These are phyloP conservation scores for Starmerella apicola DNA, from an alignment of 805 yeast species.

Conservation along the genomic window DNA sequence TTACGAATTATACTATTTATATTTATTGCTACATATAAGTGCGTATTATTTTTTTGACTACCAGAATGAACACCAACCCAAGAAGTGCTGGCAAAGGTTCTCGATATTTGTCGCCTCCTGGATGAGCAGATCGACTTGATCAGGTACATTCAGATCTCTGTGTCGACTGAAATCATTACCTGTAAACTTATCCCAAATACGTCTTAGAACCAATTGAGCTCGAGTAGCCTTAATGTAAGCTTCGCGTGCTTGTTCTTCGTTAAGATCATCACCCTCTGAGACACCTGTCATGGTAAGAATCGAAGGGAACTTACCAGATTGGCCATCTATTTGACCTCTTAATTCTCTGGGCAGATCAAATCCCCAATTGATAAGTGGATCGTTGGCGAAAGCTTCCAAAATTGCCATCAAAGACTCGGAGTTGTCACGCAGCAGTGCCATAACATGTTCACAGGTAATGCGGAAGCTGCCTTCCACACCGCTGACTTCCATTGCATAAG, in stretches of 20 bases:
- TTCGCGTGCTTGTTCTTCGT: constrained; percentile 20
- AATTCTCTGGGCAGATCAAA: constrained; percentile 65
- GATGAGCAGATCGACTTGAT: constrained; percentile 85
- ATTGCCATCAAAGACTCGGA: constrained; percentile 96
- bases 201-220: constrained; percentile 75
- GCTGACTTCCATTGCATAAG: constrained; percentile 97
- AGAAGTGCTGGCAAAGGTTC: constrained; percentile 88
- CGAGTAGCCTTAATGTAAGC: constrained; percentile 53
- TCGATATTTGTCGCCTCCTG: constrained; percentile 96
- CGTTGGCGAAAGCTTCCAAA: constrained; percentile 94
- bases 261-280: constrained; percentile 15
- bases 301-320: constrained; percentile 5
- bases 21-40: not conserved
- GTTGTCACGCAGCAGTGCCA: constrained; percentile 86
- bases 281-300: constrained; percentile 5
- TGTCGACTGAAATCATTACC: constrained; percentile 82
- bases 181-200: constrained; percentile 83
- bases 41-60: constrained; percentile 23
- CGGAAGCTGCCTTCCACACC: constrained; percentile 97
- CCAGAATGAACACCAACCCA: constrained; percentile 99
- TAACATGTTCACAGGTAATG: constrained; percentile 92
- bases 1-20: not conserved
- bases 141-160: constrained; percentile 62
- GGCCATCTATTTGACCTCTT: constrained; percentile 10
- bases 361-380: constrained; percentile 98